A percentile compares a stretch with the other conserved stretches of the same genome.
phyloP scores from a whole-genome alignment of 2,329 filamentous ascomycete genomes.

The Emmonsia crescens region DNA sequence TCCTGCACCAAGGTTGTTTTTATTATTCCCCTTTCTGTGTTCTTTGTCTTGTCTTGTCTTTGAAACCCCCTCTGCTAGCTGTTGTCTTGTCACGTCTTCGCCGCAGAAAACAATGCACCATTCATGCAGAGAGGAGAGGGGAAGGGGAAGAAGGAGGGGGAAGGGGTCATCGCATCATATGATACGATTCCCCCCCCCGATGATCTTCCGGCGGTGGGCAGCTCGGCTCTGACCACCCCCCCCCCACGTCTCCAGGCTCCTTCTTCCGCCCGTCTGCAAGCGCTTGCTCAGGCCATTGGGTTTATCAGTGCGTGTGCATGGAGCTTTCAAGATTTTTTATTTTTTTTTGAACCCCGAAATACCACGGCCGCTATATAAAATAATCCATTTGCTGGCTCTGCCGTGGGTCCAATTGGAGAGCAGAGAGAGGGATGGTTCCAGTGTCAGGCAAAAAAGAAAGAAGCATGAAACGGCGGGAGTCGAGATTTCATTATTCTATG shows the following conservation, averaged over 20 bases:
- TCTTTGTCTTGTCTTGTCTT: not conserved
- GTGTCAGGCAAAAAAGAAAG: not conserved
- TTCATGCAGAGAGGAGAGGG: not conserved
- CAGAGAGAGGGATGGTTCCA: not conserved
- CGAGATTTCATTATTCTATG: not conserved
- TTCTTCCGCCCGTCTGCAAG: not conserved
- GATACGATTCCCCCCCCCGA: not conserved
- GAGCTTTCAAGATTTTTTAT: not conserved
- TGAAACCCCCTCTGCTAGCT: not conserved
- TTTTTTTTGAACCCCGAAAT: not conserved
- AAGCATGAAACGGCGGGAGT: not conserved
- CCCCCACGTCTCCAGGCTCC: not conserved
- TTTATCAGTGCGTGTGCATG: too few relatives aligned
- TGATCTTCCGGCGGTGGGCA: not conserved
- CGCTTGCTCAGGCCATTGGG: not conserved
- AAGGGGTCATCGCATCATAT: not conserved
- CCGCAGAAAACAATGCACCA: not conserved
- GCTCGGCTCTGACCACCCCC: not conserved
- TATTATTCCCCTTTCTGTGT: not conserved
- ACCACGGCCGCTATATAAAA: too few relatives aligned
- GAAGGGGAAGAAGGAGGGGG: too few relatives aligned
- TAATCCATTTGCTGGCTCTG: not conserved
- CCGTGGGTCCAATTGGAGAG: not conserved
- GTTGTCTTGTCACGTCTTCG: not conserved
- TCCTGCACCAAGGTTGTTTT: constrained; percentile 10